A percentile compares a stretch with the other conserved stretches of the same genome.
Conservation (phyloP, 129 eudicot species). For the Oenanthe sinensis region DNA sequence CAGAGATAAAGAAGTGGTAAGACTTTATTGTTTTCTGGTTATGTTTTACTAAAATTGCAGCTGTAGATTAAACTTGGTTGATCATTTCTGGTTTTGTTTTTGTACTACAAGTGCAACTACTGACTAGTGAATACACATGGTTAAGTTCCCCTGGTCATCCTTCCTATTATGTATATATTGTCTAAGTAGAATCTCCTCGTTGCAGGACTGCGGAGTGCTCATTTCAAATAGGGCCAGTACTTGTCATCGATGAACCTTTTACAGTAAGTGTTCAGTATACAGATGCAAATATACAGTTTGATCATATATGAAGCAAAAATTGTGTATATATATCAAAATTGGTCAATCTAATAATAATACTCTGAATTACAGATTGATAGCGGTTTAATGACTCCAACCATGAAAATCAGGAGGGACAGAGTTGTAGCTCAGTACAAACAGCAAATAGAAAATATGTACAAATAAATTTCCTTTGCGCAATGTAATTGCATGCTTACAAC, state of each 20-base stretch:
- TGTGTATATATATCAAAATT: no score
- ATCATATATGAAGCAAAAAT: neutral
- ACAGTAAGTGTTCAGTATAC: constrained; percentile 36
- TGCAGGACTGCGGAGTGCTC: constrained; percentile 86
- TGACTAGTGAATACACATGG: neutral
- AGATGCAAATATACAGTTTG: neutral
- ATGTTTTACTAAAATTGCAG: neutral
- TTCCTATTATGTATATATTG: neutral
- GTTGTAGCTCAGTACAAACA: constrained; percentile 63
- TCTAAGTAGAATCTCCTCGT: neutral
- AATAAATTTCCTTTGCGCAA: constrained; percentile 9
- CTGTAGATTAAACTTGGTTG: neutral
- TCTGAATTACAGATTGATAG: constrained; percentile 64
- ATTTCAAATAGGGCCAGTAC: constrained; percentile 82
- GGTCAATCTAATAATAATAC: neutral
- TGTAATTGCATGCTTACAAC: constrained; percentile 1
- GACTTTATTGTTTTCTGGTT: neutral
- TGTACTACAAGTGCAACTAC: neutral
- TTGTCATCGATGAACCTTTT: constrained; percentile 86
- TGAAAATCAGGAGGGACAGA: constrained; percentile 77
- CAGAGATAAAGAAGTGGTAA: constrained; percentile 79
- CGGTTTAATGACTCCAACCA: constrained; percentile 90
- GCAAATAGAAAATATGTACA: constrained; percentile 57
- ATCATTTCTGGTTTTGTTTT: neutral
- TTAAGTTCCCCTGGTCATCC: neutral